Evolutionary conservation across 495 filamentous ascomycete species (phyloP).

Genomic region (Rostrohypoxylon terebratum): DNA sequence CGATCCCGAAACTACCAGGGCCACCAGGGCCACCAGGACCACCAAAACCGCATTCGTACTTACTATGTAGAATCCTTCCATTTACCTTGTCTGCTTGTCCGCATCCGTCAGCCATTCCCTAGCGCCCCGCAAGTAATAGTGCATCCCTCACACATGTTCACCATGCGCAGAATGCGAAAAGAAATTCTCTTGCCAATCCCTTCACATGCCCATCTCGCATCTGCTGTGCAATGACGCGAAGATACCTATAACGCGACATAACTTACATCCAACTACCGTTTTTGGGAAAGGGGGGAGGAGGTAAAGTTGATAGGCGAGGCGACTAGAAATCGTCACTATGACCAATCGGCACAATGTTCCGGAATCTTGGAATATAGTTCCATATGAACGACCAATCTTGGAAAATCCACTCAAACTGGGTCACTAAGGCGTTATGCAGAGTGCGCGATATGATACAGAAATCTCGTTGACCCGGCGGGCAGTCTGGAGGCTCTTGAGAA

Average conservation of each 20-base stretch:
- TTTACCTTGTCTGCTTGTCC: neutral
- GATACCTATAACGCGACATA: neutral
- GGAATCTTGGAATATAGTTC: constrained; percentile 2
- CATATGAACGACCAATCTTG: neutral
- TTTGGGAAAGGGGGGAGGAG: neutral
- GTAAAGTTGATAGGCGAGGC: neutral
- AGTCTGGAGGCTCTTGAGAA: neutral
- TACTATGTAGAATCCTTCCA: neutral
- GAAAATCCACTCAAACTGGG: neutral
- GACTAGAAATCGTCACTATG: neutral
- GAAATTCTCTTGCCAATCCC: neutral
- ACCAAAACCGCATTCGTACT: neutral
- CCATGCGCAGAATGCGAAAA: constrained; percentile 9
- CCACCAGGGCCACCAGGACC: neutral
- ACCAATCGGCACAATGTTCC: neutral
- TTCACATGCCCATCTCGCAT: neutral
- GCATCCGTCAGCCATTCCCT: constrained; percentile 24
- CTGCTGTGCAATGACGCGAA: neutral
- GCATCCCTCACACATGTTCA: neutral
- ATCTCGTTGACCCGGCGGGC: neutral
- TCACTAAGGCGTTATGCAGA: neutral
- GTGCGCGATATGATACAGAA: neutral
- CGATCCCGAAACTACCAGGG: neutral
- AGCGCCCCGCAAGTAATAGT: constrained; percentile 22
- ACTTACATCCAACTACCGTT: neutral